These are phyloP conservation scores for Pichia sp. DNA, from an alignment of 1,139 yeast genomes.

Conservation along the genomic window DNA sequence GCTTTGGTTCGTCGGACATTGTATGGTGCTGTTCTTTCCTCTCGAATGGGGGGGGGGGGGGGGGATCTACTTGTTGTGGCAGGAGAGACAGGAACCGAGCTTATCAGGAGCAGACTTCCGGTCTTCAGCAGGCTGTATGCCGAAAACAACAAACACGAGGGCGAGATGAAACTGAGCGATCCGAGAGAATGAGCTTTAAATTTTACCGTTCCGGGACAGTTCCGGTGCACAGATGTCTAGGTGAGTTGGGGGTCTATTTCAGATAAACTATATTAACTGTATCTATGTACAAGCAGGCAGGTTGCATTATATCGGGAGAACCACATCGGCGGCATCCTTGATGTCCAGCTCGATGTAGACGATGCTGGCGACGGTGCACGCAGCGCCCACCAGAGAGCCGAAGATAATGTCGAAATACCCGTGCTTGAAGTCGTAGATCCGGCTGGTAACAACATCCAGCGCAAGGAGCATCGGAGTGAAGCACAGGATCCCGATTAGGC, in stretches of 20 bases:
- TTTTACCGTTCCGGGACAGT: not conserved
- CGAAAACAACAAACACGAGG: not conserved
- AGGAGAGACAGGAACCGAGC: too few species aligned
- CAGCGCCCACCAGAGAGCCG: constrained; percentile 40
- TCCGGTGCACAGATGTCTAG: not conserved
- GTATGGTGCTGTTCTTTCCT: not conserved
- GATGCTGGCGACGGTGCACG: constrained; percentile 6
- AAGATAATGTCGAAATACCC: constrained; percentile 64
- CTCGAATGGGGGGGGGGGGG: too few species aligned
- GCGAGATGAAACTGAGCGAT: not conserved
- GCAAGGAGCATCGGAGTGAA: constrained; percentile 37
- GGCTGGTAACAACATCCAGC: constrained; percentile 17
- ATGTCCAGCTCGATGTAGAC: constrained; percentile 7
- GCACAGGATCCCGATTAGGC: not conserved
- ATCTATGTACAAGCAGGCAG: too few species aligned
- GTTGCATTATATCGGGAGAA: constrained; percentile 9
- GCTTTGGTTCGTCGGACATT: constrained; percentile 39
- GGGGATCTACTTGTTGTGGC: too few species aligned
- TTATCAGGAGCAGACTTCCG: not conserved
- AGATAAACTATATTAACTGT: too few species aligned
- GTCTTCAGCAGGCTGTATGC: not conserved
- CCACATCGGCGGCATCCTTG: not conserved
- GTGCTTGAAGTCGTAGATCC: constrained; percentile 63
- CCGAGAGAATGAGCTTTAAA: not conserved
- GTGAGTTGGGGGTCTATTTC: too few species aligned